These are phyloP conservation scores for Pouteria campechiana DNA, from an alignment of 179 eudicot genomes.

Conservation along the genomic window DNA sequence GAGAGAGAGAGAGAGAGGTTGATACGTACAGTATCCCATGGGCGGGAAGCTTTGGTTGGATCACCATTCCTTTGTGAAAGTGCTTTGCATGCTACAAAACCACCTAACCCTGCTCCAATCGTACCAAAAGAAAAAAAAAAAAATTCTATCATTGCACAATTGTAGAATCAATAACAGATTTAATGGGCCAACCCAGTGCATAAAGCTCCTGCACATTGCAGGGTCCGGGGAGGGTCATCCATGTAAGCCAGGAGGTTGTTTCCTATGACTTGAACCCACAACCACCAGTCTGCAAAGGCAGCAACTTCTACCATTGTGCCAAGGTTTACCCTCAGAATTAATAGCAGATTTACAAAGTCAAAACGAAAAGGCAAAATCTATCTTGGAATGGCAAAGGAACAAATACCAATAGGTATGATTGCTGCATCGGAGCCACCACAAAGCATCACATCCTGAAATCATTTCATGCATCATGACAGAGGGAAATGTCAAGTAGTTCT, in stretches of 20 bases:
- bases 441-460: conserved; percentile 93
- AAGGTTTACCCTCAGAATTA: no score
- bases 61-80: conserved; percentile 83
- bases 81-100: conserved; percentile 94
- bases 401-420: conserved; percentile 79
- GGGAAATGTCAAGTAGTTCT: background rate
- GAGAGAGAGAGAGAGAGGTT: background rate
- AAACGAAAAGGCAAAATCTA: no score
- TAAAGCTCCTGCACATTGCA: no score
- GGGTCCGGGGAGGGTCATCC: no score
- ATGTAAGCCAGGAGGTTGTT: no score
- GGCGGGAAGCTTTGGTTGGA: conserved; percentile 93
- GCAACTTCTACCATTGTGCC: no score
- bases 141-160: background rate
- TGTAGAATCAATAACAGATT: conserved; percentile 1
- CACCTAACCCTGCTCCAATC: conserved; percentile 73
- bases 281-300: no score
- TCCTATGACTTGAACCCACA: no score
- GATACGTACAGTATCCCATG: conserved; percentile 75
- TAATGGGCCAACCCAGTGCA: no score
- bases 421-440: conserved; percentile 97
- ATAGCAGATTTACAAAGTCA: no score
- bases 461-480: background rate
- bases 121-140: background rate
- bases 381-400: background rate